phyloP scores from a whole-genome alignment of 2,329 filamentous ascomycete species.

The Penicillium corylophilum region DNA sequence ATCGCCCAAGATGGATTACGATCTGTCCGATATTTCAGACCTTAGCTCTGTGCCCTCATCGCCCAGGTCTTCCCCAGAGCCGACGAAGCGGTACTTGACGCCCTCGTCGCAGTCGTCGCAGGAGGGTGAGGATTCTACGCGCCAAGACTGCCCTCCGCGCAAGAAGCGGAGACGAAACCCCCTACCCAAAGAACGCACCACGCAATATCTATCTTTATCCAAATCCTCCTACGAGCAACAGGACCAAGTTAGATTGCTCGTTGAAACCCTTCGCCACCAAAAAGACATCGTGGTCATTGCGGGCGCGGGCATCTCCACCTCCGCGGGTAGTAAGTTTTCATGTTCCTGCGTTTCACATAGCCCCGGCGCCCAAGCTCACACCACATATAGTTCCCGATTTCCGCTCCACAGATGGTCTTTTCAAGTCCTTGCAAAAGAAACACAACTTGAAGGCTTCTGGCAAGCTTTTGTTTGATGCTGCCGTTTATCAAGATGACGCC shows the following conservation, averaged over 20 bases:
- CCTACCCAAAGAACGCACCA: constrained; percentile 68
- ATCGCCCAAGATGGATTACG: constrained; percentile 23
- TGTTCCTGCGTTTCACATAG: constrained; percentile 14
- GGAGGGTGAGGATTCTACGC: constrained; percentile 38
- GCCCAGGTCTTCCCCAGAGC: constrained; percentile 36
- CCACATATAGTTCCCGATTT: constrained; percentile 79
- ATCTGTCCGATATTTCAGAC: constrained; percentile 39
- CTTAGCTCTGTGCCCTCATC: constrained; percentile 45
- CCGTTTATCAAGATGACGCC: constrained; percentile 88
- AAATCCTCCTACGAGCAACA: constrained; percentile 52
- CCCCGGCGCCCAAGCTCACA: constrained; percentile 11
- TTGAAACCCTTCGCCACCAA: constrained; percentile 76
- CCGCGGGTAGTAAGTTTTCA: constrained; percentile 73
- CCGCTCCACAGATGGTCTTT: constrained; percentile 85
- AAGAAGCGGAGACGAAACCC: constrained; percentile 72
- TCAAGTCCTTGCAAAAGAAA: constrained; percentile 78
- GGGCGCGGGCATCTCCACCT: constrained; percentile 94
- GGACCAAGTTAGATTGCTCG: constrained; percentile 65
- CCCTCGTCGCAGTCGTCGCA: constrained; percentile 48
- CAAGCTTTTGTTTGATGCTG: constrained; percentile 94
- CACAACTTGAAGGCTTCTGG: constrained; percentile 91
- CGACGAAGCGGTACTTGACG: constrained; percentile 39
- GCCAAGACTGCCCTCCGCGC: constrained; percentile 65
- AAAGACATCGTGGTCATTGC: constrained; percentile 97
- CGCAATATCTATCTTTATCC: constrained; percentile 74